Conservation (phyloP, 352 stramenopile genomes). For the Phytopythium cucurbitacearum region DNA sequence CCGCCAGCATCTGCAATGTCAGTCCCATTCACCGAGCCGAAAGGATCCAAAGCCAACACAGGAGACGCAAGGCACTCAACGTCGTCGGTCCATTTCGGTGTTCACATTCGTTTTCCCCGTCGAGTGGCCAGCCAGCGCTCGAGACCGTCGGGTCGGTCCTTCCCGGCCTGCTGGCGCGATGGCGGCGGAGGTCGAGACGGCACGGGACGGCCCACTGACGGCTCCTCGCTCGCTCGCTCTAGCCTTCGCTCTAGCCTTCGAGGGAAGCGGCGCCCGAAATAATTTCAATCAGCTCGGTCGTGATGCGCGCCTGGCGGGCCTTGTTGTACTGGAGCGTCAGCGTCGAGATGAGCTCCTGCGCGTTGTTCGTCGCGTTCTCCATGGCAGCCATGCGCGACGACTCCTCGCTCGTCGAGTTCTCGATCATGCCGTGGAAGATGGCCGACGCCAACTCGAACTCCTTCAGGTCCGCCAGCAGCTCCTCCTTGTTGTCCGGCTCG, state of each 20-base stretch:
- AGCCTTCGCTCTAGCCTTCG: conserved; percentile 56
- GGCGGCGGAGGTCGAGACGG: too few species aligned
- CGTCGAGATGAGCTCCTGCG: conserved; percentile 95
- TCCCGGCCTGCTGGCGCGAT: too few species aligned
- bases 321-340: conserved; percentile 90
- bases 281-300: conserved; percentile 98
- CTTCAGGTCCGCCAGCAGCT: conserved; percentile 95
- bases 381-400: conserved; percentile 98
- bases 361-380: conserved; percentile 99
- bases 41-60: too few species aligned
- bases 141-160: too few species aligned
- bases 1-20: too few species aligned
- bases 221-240: too few species aligned
- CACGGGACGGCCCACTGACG: too few species aligned
- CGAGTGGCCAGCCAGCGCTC: too few species aligned
- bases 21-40: too few species aligned
- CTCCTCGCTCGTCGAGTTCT: conserved; percentile 97
- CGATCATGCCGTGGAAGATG: conserved; percentile 96
- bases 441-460: conserved; percentile 90
- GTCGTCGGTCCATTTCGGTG: too few species aligned
- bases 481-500: conserved; percentile 97
- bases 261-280: conserved; percentile 97
- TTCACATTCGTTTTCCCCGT: too few species aligned
- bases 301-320: conserved; percentile 94
- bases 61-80: too few species aligned